Evolutionary conservation across 441 rosid species (phyloP).

Genomic region (Breynia disticha): DNA sequence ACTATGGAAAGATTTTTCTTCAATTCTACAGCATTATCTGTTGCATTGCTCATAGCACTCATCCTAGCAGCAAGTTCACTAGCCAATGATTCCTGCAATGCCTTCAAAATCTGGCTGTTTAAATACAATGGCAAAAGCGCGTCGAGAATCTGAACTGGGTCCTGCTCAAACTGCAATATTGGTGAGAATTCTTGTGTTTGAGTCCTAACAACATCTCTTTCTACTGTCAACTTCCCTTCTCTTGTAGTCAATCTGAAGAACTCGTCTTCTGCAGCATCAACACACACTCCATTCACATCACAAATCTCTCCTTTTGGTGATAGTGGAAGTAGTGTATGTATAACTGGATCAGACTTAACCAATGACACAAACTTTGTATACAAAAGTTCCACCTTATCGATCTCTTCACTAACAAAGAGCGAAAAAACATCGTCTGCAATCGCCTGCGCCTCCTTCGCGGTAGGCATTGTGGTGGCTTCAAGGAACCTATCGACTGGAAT

Average conservation of each 20-base stretch:
- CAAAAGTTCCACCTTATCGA: constrained; percentile 85
- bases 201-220: constrained; percentile 57
- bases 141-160: constrained; percentile 95
- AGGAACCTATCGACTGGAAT: constrained; percentile 65
- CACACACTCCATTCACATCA: constrained; percentile 71
- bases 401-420: constrained; percentile 75
- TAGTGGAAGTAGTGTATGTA: constrained; percentile 77
- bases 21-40: constrained; percentile 73
- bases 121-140: constrained; percentile 81
- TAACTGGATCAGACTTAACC: constrained; percentile 84
- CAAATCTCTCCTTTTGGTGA: constrained; percentile 85
- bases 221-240: constrained; percentile 78
- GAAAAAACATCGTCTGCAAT: constrained; percentile 89
- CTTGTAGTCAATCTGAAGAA: constrained; percentile 76
- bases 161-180: constrained; percentile 87
- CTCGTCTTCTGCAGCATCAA: constrained; percentile 91
- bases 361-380: constrained; percentile 86
- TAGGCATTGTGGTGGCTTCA: constrained; percentile 53
- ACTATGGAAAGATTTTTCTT: constrained; percentile 48
- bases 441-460: constrained; percentile 88
- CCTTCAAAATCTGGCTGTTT: constrained; percentile 88
- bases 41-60: constrained; percentile 93
- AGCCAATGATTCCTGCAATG: constrained; percentile 86
- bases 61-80: constrained; percentile 92
- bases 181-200: constrained; percentile 44